These are phyloP conservation scores for Peltaster fructicola DNA, from an alignment of 2,329 filamentous ascomycete species.

Conservation along the genomic window DNA sequence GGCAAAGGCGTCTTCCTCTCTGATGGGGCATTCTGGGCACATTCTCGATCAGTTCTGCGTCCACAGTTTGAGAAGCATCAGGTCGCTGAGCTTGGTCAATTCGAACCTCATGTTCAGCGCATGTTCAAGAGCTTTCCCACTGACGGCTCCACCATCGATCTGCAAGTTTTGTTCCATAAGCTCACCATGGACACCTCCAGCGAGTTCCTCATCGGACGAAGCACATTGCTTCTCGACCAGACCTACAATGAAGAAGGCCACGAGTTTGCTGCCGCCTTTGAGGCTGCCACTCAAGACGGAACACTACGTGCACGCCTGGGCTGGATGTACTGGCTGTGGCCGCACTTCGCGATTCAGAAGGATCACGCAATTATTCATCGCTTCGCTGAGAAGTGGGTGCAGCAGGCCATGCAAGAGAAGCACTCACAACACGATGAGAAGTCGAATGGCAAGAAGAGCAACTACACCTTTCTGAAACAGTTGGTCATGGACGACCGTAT, in stretches of 20 bases:
- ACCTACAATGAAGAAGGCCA: conserved; percentile 5
- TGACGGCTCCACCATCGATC: conserved; percentile 36
- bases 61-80: conserved; percentile 34
- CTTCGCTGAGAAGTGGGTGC: conserved; percentile 6
- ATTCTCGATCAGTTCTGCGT: conserved; percentile 22
- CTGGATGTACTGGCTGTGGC: conserved; percentile 3
- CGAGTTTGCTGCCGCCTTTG: conserved; percentile 6
- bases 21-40: conserved; percentile 19
- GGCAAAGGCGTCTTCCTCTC: conserved; percentile 23
- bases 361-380: too few species aligned
- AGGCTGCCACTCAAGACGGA: conserved; percentile 17
- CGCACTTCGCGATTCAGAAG: too few species aligned
- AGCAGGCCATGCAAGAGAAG: conserved; percentile 6
- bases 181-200: conserved; percentile 49
- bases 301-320: conserved; percentile 4
- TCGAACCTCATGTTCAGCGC: conserved; percentile 39
- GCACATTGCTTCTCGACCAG: too few species aligned
- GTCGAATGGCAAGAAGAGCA: conserved; percentile 10
- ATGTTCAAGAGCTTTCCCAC: conserved; percentile 38
- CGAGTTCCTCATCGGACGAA: conserved; percentile 45
- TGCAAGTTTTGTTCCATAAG: conserved; percentile 44
- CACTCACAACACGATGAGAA: conserved; percentile 5
- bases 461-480: conserved; percentile 42
- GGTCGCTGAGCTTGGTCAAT: conserved; percentile 33
- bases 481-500: conserved; percentile 29